Evolutionary conservation across 2,329 filamentous ascomycete species (phyloP), one percentile per base, ranked within the genome.

Genomic region (Aspergillus melleus): DNA sequence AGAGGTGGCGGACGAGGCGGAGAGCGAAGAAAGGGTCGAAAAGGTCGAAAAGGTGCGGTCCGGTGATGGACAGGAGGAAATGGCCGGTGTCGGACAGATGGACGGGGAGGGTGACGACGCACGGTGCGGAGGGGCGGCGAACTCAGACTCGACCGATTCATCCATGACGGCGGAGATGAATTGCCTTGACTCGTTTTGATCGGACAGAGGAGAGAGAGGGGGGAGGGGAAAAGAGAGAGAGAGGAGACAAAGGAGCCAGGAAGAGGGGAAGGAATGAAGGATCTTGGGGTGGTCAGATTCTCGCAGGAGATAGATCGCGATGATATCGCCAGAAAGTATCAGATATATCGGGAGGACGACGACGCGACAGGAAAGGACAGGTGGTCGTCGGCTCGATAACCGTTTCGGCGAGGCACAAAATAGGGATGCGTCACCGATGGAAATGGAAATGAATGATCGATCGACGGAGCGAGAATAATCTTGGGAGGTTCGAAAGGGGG

Each of bases 41-140:
- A 80, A 79, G 30, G 78, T 80, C 39, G 79, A 80, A 63, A 80
- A 79, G 30, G 78, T 80, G 57, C 78, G 76, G 58, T 74, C 76
- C 32, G 77, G 76, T 8, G 77, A 79, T 14, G 76, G 76, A 60
- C 75, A 78, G 11, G 77, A 77, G 22, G 77, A 79, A 52, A 79
- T 77, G 46, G 76, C 76, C 4, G 77, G 76, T 6, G 77, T 79
- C 19, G 77, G 74, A 24, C 75, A 73, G 57, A 78, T 68, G 10
- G 74, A 77, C 4, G 77, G 75, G 11, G 76, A 77, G 19, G 74
- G 75, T 44, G 77, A 78, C 6, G 69, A 70, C 36, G 72, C 68
- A n/a, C 74, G 74, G 61, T 70, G 58, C 26, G 68, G 70, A 56
- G 66, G 62, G 56, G 67, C 63, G 42, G 55, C 60, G 39, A 64